Base-by-base conservation (phyloP, 768 basidiomycete species). In the Steccherinum ochraceum region DNA sequence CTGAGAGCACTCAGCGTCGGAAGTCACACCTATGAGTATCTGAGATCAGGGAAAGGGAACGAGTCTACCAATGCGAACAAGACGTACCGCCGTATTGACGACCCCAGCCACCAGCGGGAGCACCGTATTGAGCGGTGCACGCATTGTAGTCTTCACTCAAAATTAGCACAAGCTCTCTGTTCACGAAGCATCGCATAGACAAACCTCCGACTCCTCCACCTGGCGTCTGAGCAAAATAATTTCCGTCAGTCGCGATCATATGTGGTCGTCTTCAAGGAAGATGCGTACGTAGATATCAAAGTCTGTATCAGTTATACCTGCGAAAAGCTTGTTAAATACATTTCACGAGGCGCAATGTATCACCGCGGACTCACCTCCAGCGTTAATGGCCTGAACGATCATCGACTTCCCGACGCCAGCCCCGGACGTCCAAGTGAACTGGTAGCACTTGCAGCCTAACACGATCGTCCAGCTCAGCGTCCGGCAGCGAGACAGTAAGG, bases 351-450 rank as follows among this genome's bases (percentile, higher is more conserved):
- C 16, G 1, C 16, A 5, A 18, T 1, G 12, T 4, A 19, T 30
- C 20, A 42, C 10, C 5, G 19, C 4, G 5, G 19, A 47, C 51
- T 35, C 50, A 47, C 60, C 60, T 39, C 61, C 61, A 30, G 59
- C 59, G 45, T 62, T 62, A 44, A 56, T 56, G 18, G 58, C 60
- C 42, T 60, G 61, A 24, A 62, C 58, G 39, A 60, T 56, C 59
- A 62, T 58, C 3, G 49, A 52, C 52, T 62, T 58, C 13, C 61
- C 61, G 19, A 42, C 26, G 12, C 46, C 61, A 10, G 61, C 56
- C 19, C 61, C 61, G 25, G 54, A 54, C n/a, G 61, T 62, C 52
- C 61, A 62, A 7, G 60, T 60, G 50, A 61, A 57, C 47, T 61
- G 50, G 46, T 59, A 61, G 48, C 60, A 61, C 43, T 55, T 53